These are phyloP conservation scores for Glaciozyma antarctica DNA, from an alignment of 768 basidiomycete genomes.

Conservation along the genomic window DNA sequence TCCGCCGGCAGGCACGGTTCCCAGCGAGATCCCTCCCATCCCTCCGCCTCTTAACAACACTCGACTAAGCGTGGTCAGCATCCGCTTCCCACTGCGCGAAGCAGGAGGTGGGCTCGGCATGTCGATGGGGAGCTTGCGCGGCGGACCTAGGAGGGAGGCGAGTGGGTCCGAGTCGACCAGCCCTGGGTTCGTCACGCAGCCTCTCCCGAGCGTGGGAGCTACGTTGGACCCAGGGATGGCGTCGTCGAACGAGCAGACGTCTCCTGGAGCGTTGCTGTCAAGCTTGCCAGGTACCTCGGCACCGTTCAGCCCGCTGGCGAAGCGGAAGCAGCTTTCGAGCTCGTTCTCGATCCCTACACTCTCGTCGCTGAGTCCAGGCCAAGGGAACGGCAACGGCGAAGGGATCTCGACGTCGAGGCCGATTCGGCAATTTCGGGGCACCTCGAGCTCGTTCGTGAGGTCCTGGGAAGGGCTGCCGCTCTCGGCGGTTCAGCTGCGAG, in stretches of 20 bases:
- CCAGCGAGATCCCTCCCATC: neutral
- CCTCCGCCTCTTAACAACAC: conserved; percentile 15
- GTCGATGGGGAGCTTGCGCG: conserved; percentile 16
- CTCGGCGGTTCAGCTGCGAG: conserved; percentile 8
- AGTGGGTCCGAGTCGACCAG: neutral
- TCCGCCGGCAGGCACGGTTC: neutral
- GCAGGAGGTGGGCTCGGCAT: conserved; percentile 10
- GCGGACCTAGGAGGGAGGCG: neutral
- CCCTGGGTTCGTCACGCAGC: neutral
- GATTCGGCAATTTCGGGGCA: conserved; percentile 48
- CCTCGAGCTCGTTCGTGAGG: conserved; percentile 60
- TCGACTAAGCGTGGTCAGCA: conserved; percentile 6
- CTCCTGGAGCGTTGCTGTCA: neutral
- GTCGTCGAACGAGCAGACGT: neutral
- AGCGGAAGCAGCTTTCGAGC: conserved; percentile 16
- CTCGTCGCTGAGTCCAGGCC: conserved; percentile 2
- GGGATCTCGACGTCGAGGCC: conserved; percentile 8
- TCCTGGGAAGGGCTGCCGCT: conserved; percentile 29
- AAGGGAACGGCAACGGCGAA: neutral
- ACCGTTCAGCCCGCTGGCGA: neutral
- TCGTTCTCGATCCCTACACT: conserved; percentile 28
- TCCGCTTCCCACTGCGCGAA: conserved; percentile 15
- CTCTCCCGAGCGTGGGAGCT: neutral
- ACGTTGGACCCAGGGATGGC: neutral
- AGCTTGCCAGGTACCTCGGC: neutral